These are phyloP conservation scores for Flaveria linearis DNA, from an alignment of 129 eudicot species.

Conservation along the genomic window DNA sequence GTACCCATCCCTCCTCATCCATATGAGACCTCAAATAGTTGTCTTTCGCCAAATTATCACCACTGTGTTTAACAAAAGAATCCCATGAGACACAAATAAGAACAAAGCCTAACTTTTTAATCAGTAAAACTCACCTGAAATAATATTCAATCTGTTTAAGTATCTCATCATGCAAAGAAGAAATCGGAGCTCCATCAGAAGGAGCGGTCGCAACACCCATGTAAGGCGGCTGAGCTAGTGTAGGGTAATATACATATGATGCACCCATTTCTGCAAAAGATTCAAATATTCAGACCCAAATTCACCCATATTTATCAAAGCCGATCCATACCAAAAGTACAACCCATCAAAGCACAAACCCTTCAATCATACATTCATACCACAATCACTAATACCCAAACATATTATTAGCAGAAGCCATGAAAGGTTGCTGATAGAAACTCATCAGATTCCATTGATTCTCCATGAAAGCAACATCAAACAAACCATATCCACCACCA, in stretches of 20 bases:
- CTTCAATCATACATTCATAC: not conserved
- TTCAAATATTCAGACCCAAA: slow-evolving; percentile 6
- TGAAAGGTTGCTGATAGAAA: slow-evolving; percentile 60
- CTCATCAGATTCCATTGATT: slow-evolving; percentile 62
- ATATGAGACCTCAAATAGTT: slow-evolving; percentile 60
- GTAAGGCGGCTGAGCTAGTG: slow-evolving; percentile 48
- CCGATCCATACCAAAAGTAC: no score
- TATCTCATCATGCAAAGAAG: slow-evolving; percentile 42
- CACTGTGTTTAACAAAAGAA: slow-evolving; percentile 48
- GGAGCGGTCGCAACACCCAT: slow-evolving; percentile 38
- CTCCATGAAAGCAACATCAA: slow-evolving; percentile 40
- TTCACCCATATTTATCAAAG: not conserved
- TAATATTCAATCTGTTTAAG: slow-evolving; percentile 70
- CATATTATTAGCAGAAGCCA: slow-evolving; percentile 71
- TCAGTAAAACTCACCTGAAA: no score
- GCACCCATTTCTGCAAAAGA: slow-evolving; percentile 48
- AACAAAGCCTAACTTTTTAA: not conserved
- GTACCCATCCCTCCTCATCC: slow-evolving; percentile 90
- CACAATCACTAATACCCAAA: slow-evolving; percentile 45
- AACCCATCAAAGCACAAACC: slow-evolving; percentile 24
- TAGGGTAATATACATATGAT: slow-evolving; percentile 46
- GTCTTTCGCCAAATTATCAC: slow-evolving; percentile 67
- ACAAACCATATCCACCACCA: slow-evolving; percentile 25
- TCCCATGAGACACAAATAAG: not conserved
- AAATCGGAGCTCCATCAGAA: slow-evolving; percentile 36